A percentile compares a stretch with the other conserved stretches of the same genome.
These are phyloP conservation scores for Dothistroma pini DNA, from an alignment of 2,329 filamentous ascomycete species.

Conservation along the genomic window DNA sequence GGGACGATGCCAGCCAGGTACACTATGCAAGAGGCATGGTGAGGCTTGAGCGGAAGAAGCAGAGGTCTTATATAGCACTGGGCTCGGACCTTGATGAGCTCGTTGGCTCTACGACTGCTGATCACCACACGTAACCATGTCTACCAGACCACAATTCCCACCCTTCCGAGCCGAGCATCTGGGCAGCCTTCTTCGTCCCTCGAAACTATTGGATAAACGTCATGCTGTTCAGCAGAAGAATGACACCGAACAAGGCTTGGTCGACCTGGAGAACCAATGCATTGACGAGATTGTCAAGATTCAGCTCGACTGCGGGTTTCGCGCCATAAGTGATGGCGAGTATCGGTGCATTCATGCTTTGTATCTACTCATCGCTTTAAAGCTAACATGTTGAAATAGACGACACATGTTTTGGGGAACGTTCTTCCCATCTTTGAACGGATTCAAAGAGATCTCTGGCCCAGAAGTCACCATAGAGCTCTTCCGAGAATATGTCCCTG, in stretches of 20 bases:
- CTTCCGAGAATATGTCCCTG: constrained; percentile 57
- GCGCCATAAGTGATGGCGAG: constrained; percentile 32
- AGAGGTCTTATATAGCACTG: not conserved
- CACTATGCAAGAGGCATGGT: not conserved
- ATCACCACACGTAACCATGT: constrained; percentile 4
- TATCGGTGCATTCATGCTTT: constrained; percentile 20
- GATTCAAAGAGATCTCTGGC: constrained; percentile 48
- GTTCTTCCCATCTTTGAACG: constrained; percentile 34
- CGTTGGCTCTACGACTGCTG: not conserved
- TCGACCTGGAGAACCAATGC: constrained; percentile 28
- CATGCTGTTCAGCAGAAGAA: constrained; percentile 42
- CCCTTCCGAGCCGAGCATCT: constrained; percentile 70
- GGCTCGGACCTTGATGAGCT: constrained; percentile 13
- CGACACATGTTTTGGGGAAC: constrained; percentile 29
- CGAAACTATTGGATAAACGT: constrained; percentile 58
- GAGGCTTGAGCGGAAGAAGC: not conserved
- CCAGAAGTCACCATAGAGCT: constrained; percentile 41
- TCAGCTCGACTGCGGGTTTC: constrained; percentile 31
- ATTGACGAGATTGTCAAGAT: constrained; percentile 32
- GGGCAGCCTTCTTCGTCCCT: constrained; percentile 65
- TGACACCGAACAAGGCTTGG: constrained; percentile 22
- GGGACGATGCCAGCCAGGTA: constrained; percentile 1
- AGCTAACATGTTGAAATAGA: not conserved
- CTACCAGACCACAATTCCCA: constrained; percentile 41
- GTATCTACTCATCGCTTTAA: not conserved